Evolutionary conservation across 2,329 filamentous ascomycete genomes (phyloP).

Genomic region (Stromatinia cepivora): DNA sequence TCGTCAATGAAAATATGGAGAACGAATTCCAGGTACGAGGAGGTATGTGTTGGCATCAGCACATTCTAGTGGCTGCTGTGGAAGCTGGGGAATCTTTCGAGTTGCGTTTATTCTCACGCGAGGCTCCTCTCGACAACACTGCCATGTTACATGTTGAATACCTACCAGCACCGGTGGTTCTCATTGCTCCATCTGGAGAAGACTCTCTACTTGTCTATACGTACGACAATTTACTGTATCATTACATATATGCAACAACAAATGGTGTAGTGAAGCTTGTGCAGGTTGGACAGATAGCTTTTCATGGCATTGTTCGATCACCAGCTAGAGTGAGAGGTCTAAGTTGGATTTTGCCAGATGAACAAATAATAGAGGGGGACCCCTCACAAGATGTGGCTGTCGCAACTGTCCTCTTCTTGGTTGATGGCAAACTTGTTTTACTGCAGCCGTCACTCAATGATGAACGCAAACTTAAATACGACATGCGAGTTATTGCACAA

Average conservation of each 20-base stretch:
- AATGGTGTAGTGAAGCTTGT: slow-evolving; percentile 72
- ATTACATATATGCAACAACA: slow-evolving; percentile 81
- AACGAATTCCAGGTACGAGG: slow-evolving; percentile 90
- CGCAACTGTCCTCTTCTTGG: slow-evolving; percentile 91
- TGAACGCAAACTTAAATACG: slow-evolving; percentile 86
- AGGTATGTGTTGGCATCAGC: slow-evolving; percentile 98
- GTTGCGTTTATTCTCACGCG: slow-evolving; percentile 89
- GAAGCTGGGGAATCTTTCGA: slow-evolving; percentile 81
- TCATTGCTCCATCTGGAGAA: slow-evolving; percentile 84
- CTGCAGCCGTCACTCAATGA: slow-evolving; percentile 84
- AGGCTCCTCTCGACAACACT: slow-evolving; percentile 71
- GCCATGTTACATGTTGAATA: slow-evolving; percentile 74
- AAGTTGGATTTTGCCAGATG: slow-evolving; percentile 93
- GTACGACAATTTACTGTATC: slow-evolving; percentile 92
- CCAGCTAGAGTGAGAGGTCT: slow-evolving; percentile 89
- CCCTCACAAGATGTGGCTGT: slow-evolving; percentile 93
- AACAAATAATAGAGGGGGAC: slow-evolving; percentile 84
- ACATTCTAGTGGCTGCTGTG: slow-evolving; percentile 90
- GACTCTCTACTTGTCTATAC: slow-evolving; percentile 97
- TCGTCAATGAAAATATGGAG: slow-evolving; percentile 76
- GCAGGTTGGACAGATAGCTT: slow-evolving; percentile 96
- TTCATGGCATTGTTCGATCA: slow-evolving; percentile 93
- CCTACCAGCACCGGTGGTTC: slow-evolving; percentile 82
- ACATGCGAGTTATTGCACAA: slow-evolving; percentile 95
- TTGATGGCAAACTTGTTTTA: slow-evolving; percentile 93